These are phyloP conservation scores for Alternaria arbusti DNA, from an alignment of 2,329 filamentous ascomycete genomes.

Conservation along the genomic window DNA sequence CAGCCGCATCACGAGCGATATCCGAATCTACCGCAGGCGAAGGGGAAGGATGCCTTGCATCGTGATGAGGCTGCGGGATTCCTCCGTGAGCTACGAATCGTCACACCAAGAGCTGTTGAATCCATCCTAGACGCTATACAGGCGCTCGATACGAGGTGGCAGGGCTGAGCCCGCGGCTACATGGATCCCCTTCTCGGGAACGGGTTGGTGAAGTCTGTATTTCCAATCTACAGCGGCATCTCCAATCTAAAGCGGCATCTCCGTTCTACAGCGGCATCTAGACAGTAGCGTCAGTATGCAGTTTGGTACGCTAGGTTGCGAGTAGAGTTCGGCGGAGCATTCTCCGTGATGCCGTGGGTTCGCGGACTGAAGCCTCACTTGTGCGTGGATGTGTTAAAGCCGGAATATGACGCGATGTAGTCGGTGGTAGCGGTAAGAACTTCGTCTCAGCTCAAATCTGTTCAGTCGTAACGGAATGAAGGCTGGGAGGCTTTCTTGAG, in stretches of 20 bases:
- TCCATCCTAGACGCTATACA: conserved; percentile 62
- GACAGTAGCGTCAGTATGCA: conserved; percentile 66
- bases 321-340: conserved; percentile 62
- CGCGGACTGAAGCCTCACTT: conserved; percentile 61
- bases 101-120: conserved; percentile 43
- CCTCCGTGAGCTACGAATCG: conserved; percentile 28
- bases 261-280: conserved; percentile 59
- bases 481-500: too few relatives aligned
- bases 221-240: conserved; percentile 60
- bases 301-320: conserved; percentile 64
- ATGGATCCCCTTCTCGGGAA: conserved; percentile 55
- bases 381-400: conserved; percentile 57
- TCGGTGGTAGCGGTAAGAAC: conserved; percentile 61
- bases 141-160: conserved; percentile 56
- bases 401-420: conserved; percentile 65
- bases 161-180: conserved; percentile 62
- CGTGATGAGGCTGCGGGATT: conserved; percentile 38
- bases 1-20: conserved; percentile 32
- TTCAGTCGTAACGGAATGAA: too few relatives aligned
- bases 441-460: conserved; percentile 55
- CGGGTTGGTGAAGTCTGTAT: conserved; percentile 49
- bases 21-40: conserved; percentile 29
- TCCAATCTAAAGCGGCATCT: conserved; percentile 40
- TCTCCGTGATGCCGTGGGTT: conserved; percentile 60
- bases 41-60: conserved; percentile 37